Evolutionary conservation across 2,329 filamentous ascomycete genomes (phyloP), one percentile per base, ranked within the genome.

Genomic region (Pseudogymnoascus sp.): DNA sequence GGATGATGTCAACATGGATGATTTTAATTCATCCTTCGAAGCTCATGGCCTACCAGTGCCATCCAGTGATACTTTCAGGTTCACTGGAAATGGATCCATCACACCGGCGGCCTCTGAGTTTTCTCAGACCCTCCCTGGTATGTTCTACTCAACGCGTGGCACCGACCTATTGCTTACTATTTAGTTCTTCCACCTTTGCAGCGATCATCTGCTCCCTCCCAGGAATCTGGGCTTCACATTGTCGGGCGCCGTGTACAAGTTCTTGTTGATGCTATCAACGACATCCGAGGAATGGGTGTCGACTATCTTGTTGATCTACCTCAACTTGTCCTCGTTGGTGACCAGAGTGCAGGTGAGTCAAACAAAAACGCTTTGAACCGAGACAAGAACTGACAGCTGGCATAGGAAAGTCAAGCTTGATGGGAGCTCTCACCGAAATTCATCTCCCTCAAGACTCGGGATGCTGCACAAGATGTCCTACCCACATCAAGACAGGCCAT

Each of bases 321-420:
- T 0, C 90, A 91, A 68, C 85, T 96, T 8, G 89, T 93, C 5
- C 84, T 96, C 0, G 85, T 96, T 0, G 92, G 92, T 0, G 91
- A 96, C 59, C 92, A 96, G 70, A 90, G 85, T 0, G 88, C 91
- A 0, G 93, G 46, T 56, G n/a, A 34, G 25, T 34, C n/a, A 56
- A 56, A 25, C 12, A 2, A 6, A 9, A 56, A 34, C 46, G 25
- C 46, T 11, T 31, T 34, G 12, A 12, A 34, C n/a, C 5, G 4
- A 18, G 11, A 56, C 46, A 31, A 34, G 0, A 34, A 12, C 46
- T 56, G 25, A 56, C 46, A 34, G 0, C 25, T 34, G 25, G 25
- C 14, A 16, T 34, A 56, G 46, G 92, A 0, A 96, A 96, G 72
- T 91, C 87, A 0, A 91, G 81, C 0, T 71, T 84, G 0, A 81